Base-by-base conservation (phyloP, 1,139 yeast species). In the Yamadazyma sp. region DNA sequence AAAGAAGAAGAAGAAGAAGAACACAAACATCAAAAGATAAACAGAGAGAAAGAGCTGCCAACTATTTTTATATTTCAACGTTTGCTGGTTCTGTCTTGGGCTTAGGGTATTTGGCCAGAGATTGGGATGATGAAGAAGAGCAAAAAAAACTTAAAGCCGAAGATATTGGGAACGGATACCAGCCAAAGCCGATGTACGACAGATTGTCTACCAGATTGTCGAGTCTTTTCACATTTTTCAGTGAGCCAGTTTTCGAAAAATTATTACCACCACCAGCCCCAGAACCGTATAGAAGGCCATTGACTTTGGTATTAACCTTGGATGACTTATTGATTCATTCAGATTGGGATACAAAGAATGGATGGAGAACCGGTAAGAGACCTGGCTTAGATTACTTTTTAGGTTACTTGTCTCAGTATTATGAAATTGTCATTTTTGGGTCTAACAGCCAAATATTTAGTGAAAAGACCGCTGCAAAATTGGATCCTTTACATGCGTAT, bases 281-380 rank as follows among this genome's bases (percentile, higher is more conserved):
- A 7, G 95, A 88, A 55, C 95, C 95, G 41, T 92, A 91, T 64
- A 87, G 92, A 58, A 84, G 96, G 58, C 96, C 97, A 29, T 69
- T 87, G 60, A 92, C 99, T 3, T 73, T 92, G 51, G 97, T 92
- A 5, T 66, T 92, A 50, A 84, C 89, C 20, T 75, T 92, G 55
- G 98, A 92, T 53, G 98, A 92, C 58, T 72, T 92, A 46, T 76
- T 92, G 60, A 80, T 91, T 45, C 96, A 92, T 64, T 83, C 95
- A 34, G 87, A 84, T 46, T 92, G 98, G 98, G 80, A 87, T 44
- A 81, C 89, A 51, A 81, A 87, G 62, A 77, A 83, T 59, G 98
- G 98, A 39, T 92, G 99, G 99, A 83, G 95, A 69, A 92, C 98
- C 16, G 98, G 96, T 33, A 94, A 94, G 74, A 87, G 99, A 70